Evolutionary conservation across 495 filamentous ascomycete species (phyloP), one percentile per base, ranked within the genome.

Genomic region (Wilcoxina mikolae): DNA sequence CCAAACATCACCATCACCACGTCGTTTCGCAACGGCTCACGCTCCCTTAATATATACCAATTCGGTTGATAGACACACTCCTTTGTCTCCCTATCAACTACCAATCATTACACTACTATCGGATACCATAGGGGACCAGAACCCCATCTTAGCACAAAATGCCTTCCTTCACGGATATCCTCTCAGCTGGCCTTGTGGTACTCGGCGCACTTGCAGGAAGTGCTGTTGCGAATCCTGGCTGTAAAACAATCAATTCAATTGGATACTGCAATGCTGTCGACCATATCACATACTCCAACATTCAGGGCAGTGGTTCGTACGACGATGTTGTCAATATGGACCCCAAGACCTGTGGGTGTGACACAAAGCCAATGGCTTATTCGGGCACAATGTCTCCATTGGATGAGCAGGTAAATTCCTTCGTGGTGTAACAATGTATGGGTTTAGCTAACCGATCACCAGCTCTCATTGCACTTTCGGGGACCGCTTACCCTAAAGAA

Each of bases 381-480:
- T 71, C 67, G 7, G 81, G 80, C 9, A 69, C 70, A 15, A 59
- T 85, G 35, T 72, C 81, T 27, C 84, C 84, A 0, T 72, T 84
- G 49, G 68, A 79, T 61, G 80, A 83, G 55, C 79, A 82, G 61
- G 83, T 85, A 67, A 33, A 41, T 52, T 42, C 25, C 24, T 56
- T 24, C 9, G 35, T 11, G 9, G 24, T 5, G 53, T 51, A 28
- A 49, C 27, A 26, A 15, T n/a, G n/a, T n/a, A n/a, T n/a, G n/a
- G n/a, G n/a, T n/a, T n/a, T n/a, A n/a, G n/a, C 49, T 65, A 58
- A 58, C 31, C 53, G 35, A 27, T 12, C 49, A 31, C 27, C 53
- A 85, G 83, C 65, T 86, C 28, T 82, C 81, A 0, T 47, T 85
- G 44, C 79, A 84, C 60, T 75, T 87, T 63, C 79, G 83, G 33